Evolutionary conservation across 306 rosid genomes (phyloP), one percentile per base, ranked within the genome.

Genomic region (Malus sieversii): DNA sequence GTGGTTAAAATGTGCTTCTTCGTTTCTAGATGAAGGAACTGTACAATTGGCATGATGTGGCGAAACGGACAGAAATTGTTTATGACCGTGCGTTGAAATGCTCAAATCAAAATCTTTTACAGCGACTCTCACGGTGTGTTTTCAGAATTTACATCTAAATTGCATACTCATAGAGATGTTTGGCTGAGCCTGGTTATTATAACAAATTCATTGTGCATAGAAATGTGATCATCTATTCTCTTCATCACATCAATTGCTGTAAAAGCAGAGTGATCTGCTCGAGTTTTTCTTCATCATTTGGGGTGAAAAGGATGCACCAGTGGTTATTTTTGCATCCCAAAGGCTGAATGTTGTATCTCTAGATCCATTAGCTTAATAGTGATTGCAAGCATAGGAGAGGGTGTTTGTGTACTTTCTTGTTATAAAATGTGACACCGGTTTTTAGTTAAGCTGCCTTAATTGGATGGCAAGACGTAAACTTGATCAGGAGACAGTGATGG

Each of bases 1-100:
- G 75, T 71, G 61, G 63, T 66, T 55, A 68, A 76, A 61, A 46
- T 76, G 29, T 78, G 74, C 30, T 35, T 23, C 55, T 19, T 66
- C 67, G 18, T 79, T 58, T 60, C 40, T 78, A 94, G 93, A 83
- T 90, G 90, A 94, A 76, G 85, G 85, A 84, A 71, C 90, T 94
- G 59, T 94, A 94, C 84, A 84, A 86, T 81, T 94, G 97, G 97
- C 93, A 92, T 72, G 97, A 94, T 80, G 97, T 94, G 78, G 97
- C 96, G 4, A 87, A 77, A 77, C 82, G 96, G 82, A 94, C 98
- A 33, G 90, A 87, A 89, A 88, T 94, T 78, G 97, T 94, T 53
- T 92, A 92, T 76, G 96, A 88, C 52, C 87, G 88, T 75, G 97
- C 98, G 60, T 63, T 87, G 78, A 88, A 84, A 77, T 90, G 90